Evolutionary conservation across 2,329 filamentous ascomycete species (phyloP).

Genomic region (Microcyclospora pomicola): DNA sequence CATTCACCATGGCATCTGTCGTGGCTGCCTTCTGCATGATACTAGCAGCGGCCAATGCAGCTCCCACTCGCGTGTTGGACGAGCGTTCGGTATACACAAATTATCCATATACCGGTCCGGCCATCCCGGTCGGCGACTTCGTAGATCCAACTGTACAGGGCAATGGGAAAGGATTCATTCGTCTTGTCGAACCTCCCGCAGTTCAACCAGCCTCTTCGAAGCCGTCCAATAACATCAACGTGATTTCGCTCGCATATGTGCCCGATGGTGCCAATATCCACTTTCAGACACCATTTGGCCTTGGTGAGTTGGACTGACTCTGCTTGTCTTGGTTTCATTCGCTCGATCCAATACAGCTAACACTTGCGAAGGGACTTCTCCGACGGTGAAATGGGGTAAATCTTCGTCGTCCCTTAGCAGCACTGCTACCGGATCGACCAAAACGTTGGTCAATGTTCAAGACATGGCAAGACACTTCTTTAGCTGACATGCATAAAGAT

Average conservation of each 20-base stretch:
- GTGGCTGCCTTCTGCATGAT: no score
- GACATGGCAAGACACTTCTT: no score
- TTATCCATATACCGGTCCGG: constrained; percentile 33
- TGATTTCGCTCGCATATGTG: constrained; percentile 36
- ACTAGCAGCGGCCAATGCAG: no score
- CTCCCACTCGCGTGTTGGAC: not conserved
- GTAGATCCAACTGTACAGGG: constrained; percentile 37
- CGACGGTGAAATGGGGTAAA: constrained; percentile 33
- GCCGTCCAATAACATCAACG: constrained; percentile 40
- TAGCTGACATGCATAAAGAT: constrained; percentile 8
- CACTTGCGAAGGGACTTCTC: constrained; percentile 10
- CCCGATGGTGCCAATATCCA: constrained; percentile 39
- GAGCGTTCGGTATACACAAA: constrained; percentile 5
- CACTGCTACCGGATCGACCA: constrained; percentile 26
- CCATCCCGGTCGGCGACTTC: constrained; percentile 38
- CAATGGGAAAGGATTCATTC: constrained; percentile 39
- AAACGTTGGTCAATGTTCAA: constrained; percentile 21
- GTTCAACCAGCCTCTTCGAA: constrained; percentile 32
- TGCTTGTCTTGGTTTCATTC: no score
- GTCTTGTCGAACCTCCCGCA: constrained; percentile 37
- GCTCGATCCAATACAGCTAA: no score
- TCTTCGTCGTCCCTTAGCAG: constrained; percentile 19
- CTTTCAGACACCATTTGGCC: constrained; percentile 40
- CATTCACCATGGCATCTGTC: no score
- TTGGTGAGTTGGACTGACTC: no score